phyloP scores from a whole-genome alignment of 75 land plant species.

The Larix kaempferi region DNA sequence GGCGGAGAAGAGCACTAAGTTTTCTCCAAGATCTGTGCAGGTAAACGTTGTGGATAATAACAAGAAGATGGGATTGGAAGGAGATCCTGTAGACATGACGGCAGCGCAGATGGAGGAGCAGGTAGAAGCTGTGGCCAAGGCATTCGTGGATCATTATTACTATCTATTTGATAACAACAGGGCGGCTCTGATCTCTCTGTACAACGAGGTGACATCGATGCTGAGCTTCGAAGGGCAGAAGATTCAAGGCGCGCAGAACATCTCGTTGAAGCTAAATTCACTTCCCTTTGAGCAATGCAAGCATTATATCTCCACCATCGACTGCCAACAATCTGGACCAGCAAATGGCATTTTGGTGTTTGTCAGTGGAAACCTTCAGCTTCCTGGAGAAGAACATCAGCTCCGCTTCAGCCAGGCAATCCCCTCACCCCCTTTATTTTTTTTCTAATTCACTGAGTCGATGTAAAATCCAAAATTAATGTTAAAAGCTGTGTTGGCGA shows the following conservation, averaged over 20 bases:
- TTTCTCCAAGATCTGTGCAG: no score
- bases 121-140: constrained; percentile 39
- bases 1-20: no score
- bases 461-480: background rate
- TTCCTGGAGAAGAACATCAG: constrained; percentile 61
- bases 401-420: constrained; percentile 71
- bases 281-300: constrained; percentile 64
- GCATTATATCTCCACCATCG: constrained; percentile 60
- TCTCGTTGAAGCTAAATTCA: constrained; percentile 37
- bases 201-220: constrained; percentile 40
- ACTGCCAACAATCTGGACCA: constrained; percentile 49
- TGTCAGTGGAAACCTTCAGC: constrained; percentile 64
- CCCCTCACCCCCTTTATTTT: background rate
- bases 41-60: no score
- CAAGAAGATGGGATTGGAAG: no score
- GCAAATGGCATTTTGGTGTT: constrained; percentile 59
- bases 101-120: constrained; percentile 19
- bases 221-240: constrained; percentile 72
- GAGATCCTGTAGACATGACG: background rate
- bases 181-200: constrained; percentile 31
- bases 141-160: constrained; percentile 72
- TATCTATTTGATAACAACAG: constrained; percentile 50
- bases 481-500: background rate
- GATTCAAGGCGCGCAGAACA: constrained; percentile 40
- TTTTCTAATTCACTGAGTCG: background rate